Evolutionary conservation across 768 basidiomycete species (phyloP).

Genomic region (Leccinum uliginosum): DNA sequence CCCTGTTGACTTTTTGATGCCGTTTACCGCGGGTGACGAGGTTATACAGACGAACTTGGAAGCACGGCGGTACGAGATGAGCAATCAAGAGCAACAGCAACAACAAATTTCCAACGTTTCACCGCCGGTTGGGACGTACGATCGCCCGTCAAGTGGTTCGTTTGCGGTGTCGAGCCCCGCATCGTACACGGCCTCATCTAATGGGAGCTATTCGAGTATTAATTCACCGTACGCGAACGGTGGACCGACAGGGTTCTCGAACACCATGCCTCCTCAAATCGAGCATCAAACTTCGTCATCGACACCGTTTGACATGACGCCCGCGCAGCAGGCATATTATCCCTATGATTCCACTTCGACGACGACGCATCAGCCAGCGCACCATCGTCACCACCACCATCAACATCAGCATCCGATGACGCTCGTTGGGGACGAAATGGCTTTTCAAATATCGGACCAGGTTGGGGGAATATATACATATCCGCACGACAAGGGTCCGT

Average conservation of each 20-base stretch:
- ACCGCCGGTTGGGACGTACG: slow-evolving; percentile 9
- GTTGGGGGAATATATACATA: slow-evolving; percentile 16
- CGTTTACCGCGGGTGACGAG: slow-evolving; percentile 21
- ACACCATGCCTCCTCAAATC: slow-evolving; percentile 13
- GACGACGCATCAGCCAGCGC: neutral
- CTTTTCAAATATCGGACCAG: slow-evolving; percentile 17
- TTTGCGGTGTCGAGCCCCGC: slow-evolving; percentile 21
- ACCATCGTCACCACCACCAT: neutral
- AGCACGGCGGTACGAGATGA: slow-evolving; percentile 15
- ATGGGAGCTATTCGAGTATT: slow-evolving; percentile 21
- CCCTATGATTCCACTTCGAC: slow-evolving; percentile 17
- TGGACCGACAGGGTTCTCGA: slow-evolving; percentile 10
- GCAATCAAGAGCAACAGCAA: slow-evolving; percentile 4
- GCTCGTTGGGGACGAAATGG: slow-evolving; percentile 17
- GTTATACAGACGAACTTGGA: slow-evolving; percentile 8
- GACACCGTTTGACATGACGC: slow-evolving; percentile 19
- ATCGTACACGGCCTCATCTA: slow-evolving; percentile 21
- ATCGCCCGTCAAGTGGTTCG: slow-evolving; percentile 20
- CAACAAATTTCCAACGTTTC: slow-evolving; percentile 11
- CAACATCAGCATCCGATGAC: slow-evolving; percentile 13
- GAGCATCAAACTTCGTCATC: slow-evolving; percentile 14
- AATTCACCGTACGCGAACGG: slow-evolving; percentile 24
- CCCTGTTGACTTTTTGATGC: slow-evolving; percentile 21
- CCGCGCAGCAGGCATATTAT: slow-evolving; percentile 19
- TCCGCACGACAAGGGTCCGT: slow-evolving; percentile 23